Evolutionary conservation across 805 yeast species (phyloP), one percentile per base, ranked within the genome.

Genomic region (Wickerhamomyces hampshirensis): DNA sequence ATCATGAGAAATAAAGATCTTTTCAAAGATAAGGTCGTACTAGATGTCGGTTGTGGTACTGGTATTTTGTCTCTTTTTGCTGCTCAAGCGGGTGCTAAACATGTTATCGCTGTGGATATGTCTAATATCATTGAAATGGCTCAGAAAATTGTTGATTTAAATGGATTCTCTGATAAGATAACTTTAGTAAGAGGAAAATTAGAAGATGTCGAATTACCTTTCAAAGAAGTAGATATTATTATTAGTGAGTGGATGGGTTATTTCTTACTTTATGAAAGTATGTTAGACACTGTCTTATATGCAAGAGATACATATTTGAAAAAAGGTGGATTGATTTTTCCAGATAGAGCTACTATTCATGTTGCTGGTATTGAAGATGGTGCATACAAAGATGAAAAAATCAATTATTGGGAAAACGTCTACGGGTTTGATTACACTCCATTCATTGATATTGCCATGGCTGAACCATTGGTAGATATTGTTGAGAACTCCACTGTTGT

Each of bases 241-340:
- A 80, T 93, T 42, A 80, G 93, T 46, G 99, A 93, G 63, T 93
- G 99, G 99, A 93, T 93, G 99, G 99, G 99, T 13, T 93, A 93
- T 63, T 93, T 93, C 56, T 64, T 94, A 50, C 71, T 94, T 38
- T 93, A 91, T 59, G 99, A 93, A 71, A 85, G 96, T 43, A 93
- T 93, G 99, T 73, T 93, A 60, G 98, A 93, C 63, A 87, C 98
- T 18, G 98, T 93, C 18, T 68, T 93, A 48, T 77, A 76, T 50
- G 99, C 99, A 24, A 77, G 99, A 65, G 99, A 93, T 65, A 78
- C 73, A 59, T 94, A 88, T 62, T 68, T 85, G 42, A 66, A 55
- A 16, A 58, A 67, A 53, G 95, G 85, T 34, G 99, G 99, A 11
- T 70, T 91, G 48, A 87, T 93, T 50, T 80, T 91, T 70, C 98